Evolutionary conservation across 225 moss, liverwort and hornwort species (phyloP), one percentile per base, ranked within the genome.

Genomic region (Asterella californica): DNA sequence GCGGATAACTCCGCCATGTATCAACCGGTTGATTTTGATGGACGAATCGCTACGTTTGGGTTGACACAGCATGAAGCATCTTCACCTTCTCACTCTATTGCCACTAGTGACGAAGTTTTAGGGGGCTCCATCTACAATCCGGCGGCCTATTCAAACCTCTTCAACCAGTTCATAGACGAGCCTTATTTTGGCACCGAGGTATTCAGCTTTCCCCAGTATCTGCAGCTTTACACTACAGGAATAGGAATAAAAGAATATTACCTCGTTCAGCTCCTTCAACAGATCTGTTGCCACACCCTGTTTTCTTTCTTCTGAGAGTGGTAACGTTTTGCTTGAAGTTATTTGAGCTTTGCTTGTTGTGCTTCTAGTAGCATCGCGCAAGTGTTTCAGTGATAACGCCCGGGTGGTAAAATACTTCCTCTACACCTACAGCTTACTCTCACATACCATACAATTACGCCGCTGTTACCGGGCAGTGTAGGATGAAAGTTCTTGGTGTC

Each of bases 101-200:
- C 86, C 34, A 83, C 88, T 11, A 89, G 89, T 65, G 89, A 89
- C 37, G 93, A 92, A 72, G 84, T 90, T 33, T 83, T 97, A 70
- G 94, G 96, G 61, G 94, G 94, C 70, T 93, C 94, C n/a, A 93
- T 97, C 50, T 94, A 97, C 83, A 89, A 91, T 80, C 90, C 87
- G 72, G 88, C 90, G 59, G 87, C 90, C 18, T 94, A 90, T 70
- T 82, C 94, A 32, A 89, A 88, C 61, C 83, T 90, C 61, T 85
- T 88, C 54, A 55, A 37, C 36, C 83, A 89, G 70, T 81, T 83
- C 79, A 83, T 88, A 80, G 84, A 88, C 46, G 89, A 92, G 27
- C 87, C 88, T 57, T 89, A 93, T 81, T 86, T 89, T 81, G 89
- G 84, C 38, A 62, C 84, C 24, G 90, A 90, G 94, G 92, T 96